phyloP scores from a whole-genome alignment of 2,329 filamentous ascomycete genomes.

The Fusarium xyrophilum region DNA sequence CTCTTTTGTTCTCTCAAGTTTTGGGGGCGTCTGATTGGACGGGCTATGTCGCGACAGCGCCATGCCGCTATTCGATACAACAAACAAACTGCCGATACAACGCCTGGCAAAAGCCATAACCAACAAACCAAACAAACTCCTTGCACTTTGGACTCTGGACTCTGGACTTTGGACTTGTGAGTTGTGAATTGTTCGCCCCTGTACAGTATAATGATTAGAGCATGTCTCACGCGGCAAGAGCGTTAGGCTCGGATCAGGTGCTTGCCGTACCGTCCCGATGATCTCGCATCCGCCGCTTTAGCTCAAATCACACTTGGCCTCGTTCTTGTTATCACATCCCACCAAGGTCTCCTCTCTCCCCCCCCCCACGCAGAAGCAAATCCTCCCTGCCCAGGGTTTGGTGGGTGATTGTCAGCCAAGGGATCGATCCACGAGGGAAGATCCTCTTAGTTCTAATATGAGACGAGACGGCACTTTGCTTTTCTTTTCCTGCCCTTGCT shows the following conservation, averaged over 20 bases:
- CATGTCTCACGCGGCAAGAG: conserved; percentile 18
- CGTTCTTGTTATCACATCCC: conserved; percentile 1
- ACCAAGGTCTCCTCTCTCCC: background rate
- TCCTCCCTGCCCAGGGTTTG: background rate
- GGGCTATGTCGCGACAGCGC: conserved; percentile 10
- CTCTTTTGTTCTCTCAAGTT: conserved; percentile 27
- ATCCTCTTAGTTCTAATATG: conserved; percentile 20
- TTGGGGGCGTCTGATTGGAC: conserved; percentile 11
- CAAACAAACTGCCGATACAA: conserved; percentile 17
- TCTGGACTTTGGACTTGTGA: too few species aligned
- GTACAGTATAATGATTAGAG: background rate
- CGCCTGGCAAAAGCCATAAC: background rate
- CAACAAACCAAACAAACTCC: conserved; percentile 10
- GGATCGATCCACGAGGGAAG: conserved; percentile 21
- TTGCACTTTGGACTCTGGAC: background rate
- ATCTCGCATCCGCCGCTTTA: conserved; percentile 29
- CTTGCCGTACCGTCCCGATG: conserved; percentile 31
- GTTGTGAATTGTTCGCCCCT: background rate
- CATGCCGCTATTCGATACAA: conserved; percentile 9
- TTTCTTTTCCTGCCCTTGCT: conserved; percentile 1
- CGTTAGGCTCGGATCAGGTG: conserved; percentile 34
- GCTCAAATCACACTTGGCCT: background rate
- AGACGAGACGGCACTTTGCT: conserved; percentile 13
- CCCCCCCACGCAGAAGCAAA: conserved; percentile 22
- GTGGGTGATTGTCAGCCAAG: conserved; percentile 21